Base-by-base conservation (phyloP, 2,329 filamentous ascomycete species). In the Beauveria scarabaeidicola region DNA sequence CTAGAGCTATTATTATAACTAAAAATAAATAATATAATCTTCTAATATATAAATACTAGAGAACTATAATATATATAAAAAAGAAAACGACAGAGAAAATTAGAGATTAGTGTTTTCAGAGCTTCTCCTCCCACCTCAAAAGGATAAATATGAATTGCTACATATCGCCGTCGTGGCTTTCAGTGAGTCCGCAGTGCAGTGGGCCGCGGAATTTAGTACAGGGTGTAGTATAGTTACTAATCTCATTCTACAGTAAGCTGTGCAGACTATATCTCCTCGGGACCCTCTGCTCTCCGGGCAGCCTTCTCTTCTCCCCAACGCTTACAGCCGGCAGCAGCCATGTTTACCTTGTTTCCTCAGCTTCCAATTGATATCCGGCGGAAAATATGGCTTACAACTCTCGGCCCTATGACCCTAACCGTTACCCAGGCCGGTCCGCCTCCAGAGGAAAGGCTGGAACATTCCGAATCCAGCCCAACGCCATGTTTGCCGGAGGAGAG, bases 331-430 rank as follows among this genome's bases (percentile, higher is more conserved):
- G 32, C 19, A 44, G 7, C 52, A 58, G 27, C 32, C 23, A 52
- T n/a, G 29, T 53, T 59, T 53, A 15, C 57, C 10, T 21, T 40
- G 29, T 59, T 53, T 52, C 10, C 50, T 29, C 50, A 53, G 11
- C 40, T 59, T 53, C 48, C 57, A 8, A 21, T 29, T 6, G 41
- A 59, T 2, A 53, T 59, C 57, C 40, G 50, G 50, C 57, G 50
- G 15, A 48, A 13, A 13, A 53, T 53, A 53, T 59, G 57, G 57
- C 57, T 59, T 48, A 41, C 50, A 15, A 53, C 57, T 17, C 40
- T 59, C 2, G 57, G 41, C 9, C 50, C 57, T 1, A 59, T 59
- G 50, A 53, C 50, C 21, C 21, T 59, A 10, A 53, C 50, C 10
- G 27, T 59, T 48, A 3, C 2, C 27, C 13, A 40, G 11, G 46